phyloP scores from a whole-genome alignment of 2,329 filamentous ascomycete genomes.

The Fusarium floridanum region DNA sequence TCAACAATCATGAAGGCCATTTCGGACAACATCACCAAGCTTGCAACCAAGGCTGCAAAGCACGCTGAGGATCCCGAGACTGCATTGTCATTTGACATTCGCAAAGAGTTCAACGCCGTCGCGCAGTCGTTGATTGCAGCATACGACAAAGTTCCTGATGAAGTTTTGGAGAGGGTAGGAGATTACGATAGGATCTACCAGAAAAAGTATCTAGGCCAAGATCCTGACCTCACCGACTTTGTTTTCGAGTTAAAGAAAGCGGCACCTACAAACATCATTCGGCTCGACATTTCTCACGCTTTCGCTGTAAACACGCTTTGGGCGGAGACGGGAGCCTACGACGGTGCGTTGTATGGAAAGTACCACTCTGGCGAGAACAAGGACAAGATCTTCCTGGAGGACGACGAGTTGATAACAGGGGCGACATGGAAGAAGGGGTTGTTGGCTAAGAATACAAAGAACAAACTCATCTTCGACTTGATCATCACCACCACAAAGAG shows the following conservation, averaged over 20 bases:
- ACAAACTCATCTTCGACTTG: not conserved
- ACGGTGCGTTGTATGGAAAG: not conserved
- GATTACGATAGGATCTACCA: constrained; percentile 1
- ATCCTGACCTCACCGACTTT: not conserved
- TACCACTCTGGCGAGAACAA: not conserved
- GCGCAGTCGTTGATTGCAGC: not conserved
- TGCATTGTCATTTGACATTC: not conserved
- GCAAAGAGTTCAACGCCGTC: not conserved
- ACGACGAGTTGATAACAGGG: not conserved
- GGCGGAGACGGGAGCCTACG: not conserved
- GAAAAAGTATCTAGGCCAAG: not conserved
- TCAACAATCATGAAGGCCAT: not conserved
- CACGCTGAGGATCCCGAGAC: not conserved
- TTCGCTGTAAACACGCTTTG: not conserved
- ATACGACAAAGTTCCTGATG: not conserved
- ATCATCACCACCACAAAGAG: not conserved
- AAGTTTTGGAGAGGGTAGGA: not conserved
- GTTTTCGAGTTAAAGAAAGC: not conserved
- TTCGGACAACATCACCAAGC: not conserved
- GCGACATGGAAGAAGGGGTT: constrained; percentile 1
- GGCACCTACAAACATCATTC: not conserved
- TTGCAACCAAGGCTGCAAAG: not conserved
- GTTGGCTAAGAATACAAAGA: not conserved
- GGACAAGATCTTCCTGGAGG: not conserved
- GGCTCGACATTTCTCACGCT: not conserved